phyloP scores from a whole-genome alignment of 257 asterid genomes.

The Eustoma russellianum region DNA sequence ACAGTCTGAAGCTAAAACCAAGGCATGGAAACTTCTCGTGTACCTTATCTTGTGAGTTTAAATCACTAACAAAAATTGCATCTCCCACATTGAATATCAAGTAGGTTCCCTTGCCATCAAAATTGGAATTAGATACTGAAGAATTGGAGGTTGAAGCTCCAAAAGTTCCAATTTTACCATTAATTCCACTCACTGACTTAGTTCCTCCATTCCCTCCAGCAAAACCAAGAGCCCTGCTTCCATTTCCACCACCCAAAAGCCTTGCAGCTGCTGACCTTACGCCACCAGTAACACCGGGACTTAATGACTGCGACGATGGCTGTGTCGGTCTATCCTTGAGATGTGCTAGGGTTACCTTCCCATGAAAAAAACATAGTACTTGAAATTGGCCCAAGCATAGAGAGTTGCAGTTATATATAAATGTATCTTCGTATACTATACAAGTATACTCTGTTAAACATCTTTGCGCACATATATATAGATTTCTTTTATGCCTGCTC shows the following conservation, averaged over 20 bases:
- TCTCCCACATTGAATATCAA: slow-evolving; percentile 95
- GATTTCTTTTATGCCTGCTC: too few species aligned
- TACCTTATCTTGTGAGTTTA: slow-evolving; percentile 98
- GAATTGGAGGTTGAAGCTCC: slow-evolving; percentile 70
- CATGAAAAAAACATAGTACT: slow-evolving; percentile 13
- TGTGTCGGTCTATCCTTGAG: slow-evolving; percentile 85
- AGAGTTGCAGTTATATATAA: too few species aligned
- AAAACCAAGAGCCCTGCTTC: slow-evolving; percentile 90
- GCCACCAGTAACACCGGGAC: slow-evolving; percentile 77
- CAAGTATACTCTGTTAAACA: too few species aligned
- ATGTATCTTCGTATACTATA: too few species aligned
- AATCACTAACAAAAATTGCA: slow-evolving; percentile 80
- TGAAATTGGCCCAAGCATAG: not conserved
- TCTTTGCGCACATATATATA: too few species aligned
- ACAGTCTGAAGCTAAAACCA: too few species aligned
- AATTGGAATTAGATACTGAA: slow-evolving; percentile 55
- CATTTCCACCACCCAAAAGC: slow-evolving; percentile 79
- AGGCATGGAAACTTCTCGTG: slow-evolving; percentile 9
- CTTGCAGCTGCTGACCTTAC: slow-evolving; percentile 97
- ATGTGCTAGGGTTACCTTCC: slow-evolving; percentile 81
- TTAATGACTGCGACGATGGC: slow-evolving; percentile 56
- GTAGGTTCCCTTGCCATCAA: slow-evolving; percentile 91
- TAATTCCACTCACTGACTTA: slow-evolving; percentile 51
- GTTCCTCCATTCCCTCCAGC: slow-evolving; percentile 92
- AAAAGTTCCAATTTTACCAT: slow-evolving; percentile 71